A percentile compares a stretch with the other conserved stretches of the same genome.
Evolutionary conservation across 768 basidiomycete genomes (phyloP).

Genomic region (Saitozyma podzolica): DNA sequence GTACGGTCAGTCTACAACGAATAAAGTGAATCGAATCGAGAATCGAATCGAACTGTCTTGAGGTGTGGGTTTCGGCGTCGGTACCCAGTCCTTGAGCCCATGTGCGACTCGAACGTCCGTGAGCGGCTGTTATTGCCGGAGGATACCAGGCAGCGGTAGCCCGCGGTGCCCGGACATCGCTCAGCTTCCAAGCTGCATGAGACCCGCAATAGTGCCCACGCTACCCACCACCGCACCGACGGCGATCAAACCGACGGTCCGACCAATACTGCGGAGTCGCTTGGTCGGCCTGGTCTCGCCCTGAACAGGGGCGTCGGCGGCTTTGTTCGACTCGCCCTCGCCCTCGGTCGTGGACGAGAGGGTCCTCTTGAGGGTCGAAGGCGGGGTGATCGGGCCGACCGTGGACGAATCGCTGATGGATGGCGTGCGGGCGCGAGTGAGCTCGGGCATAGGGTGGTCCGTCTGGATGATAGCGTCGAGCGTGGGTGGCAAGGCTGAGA

Average conservation of each 20-base stretch:
- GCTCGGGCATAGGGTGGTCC: not conserved
- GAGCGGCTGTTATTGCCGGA: too few species aligned
- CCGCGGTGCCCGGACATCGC: too few species aligned
- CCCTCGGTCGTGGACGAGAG: conserved; percentile 1
- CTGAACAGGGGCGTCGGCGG: not conserved
- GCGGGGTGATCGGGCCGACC: conserved; percentile 27
- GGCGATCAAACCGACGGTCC: conserved; percentile 21
- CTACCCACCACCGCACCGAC: conserved; percentile 34
- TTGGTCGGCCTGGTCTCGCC: conserved; percentile 13
- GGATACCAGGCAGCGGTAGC: too few species aligned
- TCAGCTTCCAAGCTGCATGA: conserved; percentile 25
- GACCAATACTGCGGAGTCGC: conserved; percentile 12
- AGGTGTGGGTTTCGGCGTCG: too few species aligned
- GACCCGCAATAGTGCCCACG: conserved; percentile 31
- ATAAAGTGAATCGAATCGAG: too few species aligned
- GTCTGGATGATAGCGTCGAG: not conserved
- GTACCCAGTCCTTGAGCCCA: too few species aligned
- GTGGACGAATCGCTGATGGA: conserved; percentile 9
- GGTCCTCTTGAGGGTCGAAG: conserved; percentile 10
- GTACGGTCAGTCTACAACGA: too few species aligned
- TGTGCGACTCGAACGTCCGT: too few species aligned
- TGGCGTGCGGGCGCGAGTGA: conserved; percentile 1
- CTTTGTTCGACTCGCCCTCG: not conserved
- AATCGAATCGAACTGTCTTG: too few species aligned
- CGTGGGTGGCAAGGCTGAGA: too few species aligned